Conservation (phyloP, 2,329 filamentous ascomycete species). For the Neofusicoccum kwambonambiense region DNA sequence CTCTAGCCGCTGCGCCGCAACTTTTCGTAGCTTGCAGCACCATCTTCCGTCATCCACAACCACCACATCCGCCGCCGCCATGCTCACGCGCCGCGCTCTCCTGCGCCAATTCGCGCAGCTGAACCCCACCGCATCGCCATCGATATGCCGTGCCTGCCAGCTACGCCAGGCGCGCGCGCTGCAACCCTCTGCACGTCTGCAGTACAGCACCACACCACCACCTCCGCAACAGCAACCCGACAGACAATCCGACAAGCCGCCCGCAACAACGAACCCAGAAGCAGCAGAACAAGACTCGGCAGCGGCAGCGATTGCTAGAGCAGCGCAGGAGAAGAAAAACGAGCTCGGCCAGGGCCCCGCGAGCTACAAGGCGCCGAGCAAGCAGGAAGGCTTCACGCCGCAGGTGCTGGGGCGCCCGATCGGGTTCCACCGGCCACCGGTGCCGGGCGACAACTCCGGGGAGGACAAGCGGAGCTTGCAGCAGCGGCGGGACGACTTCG, state of each 20-base stretch:
- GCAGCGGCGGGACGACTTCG: slow-evolving; percentile 75
- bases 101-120: neutral
- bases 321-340: neutral
- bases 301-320: neutral
- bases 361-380: slow-evolving; percentile 14
- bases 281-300: neutral
- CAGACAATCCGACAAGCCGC: neutral
- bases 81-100: slow-evolving; percentile 5
- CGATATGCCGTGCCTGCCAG: slow-evolving; percentile 9
- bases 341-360: slow-evolving; percentile 12
- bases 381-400: slow-evolving; percentile 46
- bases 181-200: neutral
- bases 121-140: neutral
- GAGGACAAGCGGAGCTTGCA: slow-evolving; percentile 65
- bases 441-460: slow-evolving; percentile 77
- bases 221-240: neutral
- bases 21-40: neutral
- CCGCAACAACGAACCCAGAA: neutral
- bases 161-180: neutral
- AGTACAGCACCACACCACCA: neutral
- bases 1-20: neutral
- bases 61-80: neutral
- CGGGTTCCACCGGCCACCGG: slow-evolving; percentile 72
- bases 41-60: neutral
- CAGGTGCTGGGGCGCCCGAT: slow-evolving; percentile 69